Base-by-base conservation (phyloP, 1,139 yeast species). In the Hyphopichia fennica region DNA sequence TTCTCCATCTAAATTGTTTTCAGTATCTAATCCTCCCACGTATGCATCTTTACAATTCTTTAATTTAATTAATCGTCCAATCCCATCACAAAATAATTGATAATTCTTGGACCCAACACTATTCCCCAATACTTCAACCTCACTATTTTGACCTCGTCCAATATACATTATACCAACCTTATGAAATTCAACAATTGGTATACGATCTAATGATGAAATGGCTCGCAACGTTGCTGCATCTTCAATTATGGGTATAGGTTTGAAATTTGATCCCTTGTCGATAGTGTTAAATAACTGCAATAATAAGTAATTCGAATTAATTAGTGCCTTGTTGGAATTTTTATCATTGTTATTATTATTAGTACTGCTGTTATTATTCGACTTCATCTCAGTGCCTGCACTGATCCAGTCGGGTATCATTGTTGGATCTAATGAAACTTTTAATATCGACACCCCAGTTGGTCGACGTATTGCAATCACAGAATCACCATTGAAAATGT, bases 1-100 rank as follows among this genome's bases (percentile, higher is more conserved):
- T 46, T 84, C 82, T 4, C 96, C 96, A 64, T 87, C 96, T 22
- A 72, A 58, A 49, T 83, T 83, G 47, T 73, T 75, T 42, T 76
- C 83, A 0, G 81, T 82, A 50, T 88, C 96, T 35, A 89, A 68
- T 0, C 96, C 96, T 16, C 96, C 96, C 28, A 83, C 81, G 53
- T 87, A 88, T 16, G 81, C 72, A 32, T 75, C 70, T 27, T 67
- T 67, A 46, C 83, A 79, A 10, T 72, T 76, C 46, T 77, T 77
- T 40, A 89, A 66, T 41, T 73, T 65, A 15, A 86, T 74, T 42
- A 85, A 61, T 11, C 65, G 58, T 0, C 96, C 96, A 47, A 89
- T 62, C 1, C 69, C 65, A 9, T 69, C 62, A 35, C 88, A 55
- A 52, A 89, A 87, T 20, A 66, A 60, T 23, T 83, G 79, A 56